phyloP scores from a whole-genome alignment of 2,329 filamentous ascomycete genomes.

The Beauveria sp. region DNA sequence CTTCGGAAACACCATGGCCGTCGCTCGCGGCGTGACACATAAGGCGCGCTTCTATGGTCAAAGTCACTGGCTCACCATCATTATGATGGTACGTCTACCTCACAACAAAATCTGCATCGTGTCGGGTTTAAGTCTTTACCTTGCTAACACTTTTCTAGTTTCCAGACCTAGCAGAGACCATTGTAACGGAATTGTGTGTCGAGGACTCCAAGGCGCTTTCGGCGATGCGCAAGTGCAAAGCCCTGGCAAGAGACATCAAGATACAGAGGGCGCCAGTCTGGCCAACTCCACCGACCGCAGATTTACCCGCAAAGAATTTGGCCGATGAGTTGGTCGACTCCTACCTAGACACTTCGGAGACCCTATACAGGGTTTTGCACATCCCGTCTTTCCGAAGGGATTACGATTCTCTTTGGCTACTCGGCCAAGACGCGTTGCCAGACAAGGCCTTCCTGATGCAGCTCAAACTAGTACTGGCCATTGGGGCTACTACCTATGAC shows the following conservation, averaged over 20 bases:
- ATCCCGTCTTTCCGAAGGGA: constrained; percentile 39
- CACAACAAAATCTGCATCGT: background rate
- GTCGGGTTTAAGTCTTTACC: rapidly evolving
- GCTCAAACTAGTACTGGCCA: constrained; percentile 49
- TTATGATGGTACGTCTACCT: constrained; percentile 32
- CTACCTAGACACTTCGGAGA: constrained; percentile 42
- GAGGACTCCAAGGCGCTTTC: constrained; percentile 27
- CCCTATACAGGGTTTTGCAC: constrained; percentile 41
- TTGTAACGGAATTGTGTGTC: constrained; percentile 33
- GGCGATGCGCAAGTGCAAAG: constrained; percentile 43
- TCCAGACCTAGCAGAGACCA: constrained; percentile 35
- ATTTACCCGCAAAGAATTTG: constrained; percentile 39
- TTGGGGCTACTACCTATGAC: constrained; percentile 47
- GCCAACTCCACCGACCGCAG: constrained; percentile 32
- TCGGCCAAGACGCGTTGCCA: constrained; percentile 18
- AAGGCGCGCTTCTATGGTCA: constrained; percentile 50
- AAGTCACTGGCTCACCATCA: constrained; percentile 46
- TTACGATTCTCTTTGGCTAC: constrained; percentile 47
- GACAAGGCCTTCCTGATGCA: constrained; percentile 44
- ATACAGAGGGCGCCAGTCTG: constrained; percentile 37
- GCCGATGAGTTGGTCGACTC: constrained; percentile 41
- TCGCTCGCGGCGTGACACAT: constrained; percentile 38
- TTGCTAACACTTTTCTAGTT: constrained; percentile 24
- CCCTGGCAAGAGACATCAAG: constrained; percentile 45
- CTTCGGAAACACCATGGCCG: constrained; percentile 25